A percentile compares a stretch with the other conserved stretches of the same genome.
Conservation (phyloP, 169 alveolate species). For the Fabrea salina region DNA sequence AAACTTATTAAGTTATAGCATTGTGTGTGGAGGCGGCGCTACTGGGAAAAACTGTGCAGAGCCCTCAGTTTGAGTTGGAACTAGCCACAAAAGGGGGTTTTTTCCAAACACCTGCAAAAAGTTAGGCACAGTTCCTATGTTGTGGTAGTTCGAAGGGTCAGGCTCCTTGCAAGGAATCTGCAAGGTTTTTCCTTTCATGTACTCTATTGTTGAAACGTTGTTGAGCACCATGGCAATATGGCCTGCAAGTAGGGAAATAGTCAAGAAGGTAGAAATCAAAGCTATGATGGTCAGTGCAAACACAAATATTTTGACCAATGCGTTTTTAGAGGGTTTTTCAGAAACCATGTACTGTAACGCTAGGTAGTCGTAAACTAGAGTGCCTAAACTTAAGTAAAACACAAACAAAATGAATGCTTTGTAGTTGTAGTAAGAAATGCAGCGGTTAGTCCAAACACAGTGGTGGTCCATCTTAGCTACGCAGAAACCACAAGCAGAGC, state of each 20-base stretch:
- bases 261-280: background rate
- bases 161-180: background rate
- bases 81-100: background rate
- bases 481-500: slow-evolving; percentile 81
- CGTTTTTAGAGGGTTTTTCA: background rate
- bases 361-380: background rate
- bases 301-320: background rate
- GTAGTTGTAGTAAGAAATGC: slow-evolving; percentile 77
- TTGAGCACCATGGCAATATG: background rate
- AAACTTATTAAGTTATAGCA: background rate
- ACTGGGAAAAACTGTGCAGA: background rate
- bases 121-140: background rate
- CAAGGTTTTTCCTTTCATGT: slow-evolving; percentile 5
- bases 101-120: background rate
- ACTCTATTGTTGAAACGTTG: slow-evolving; percentile 24
- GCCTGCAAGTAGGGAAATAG: background rate
- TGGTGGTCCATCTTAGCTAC: slow-evolving; percentile 85
- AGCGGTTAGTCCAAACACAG: slow-evolving; percentile 87
- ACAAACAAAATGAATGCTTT: slow-evolving; percentile 25
- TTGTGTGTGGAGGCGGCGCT: background rate
- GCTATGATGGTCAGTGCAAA: background rate
- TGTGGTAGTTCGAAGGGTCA: background rate
- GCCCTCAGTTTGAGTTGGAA: background rate
- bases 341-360: background rate
- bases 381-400: background rate